These are phyloP conservation scores for Tolypocladium pustulatum DNA, from an alignment of 2,329 filamentous ascomycete genomes.

Conservation along the genomic window DNA sequence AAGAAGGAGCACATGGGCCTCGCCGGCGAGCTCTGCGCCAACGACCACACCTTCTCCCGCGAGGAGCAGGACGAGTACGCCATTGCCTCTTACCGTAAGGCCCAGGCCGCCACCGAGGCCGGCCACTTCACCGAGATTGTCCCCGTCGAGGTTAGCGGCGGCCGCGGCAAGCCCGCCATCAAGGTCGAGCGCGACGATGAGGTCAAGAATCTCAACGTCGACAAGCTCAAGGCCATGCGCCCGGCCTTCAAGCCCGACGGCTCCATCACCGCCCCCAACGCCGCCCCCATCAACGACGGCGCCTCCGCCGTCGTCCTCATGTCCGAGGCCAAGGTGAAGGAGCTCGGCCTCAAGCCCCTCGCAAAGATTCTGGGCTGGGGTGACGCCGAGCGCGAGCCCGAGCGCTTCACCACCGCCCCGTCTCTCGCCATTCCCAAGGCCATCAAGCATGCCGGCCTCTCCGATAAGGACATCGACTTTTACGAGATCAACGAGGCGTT, in stretches of 20 bases:
- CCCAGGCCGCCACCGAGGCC: slow-evolving; percentile 71
- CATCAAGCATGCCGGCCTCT: slow-evolving; percentile 82
- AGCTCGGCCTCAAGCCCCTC: slow-evolving; percentile 81
- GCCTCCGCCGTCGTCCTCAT: slow-evolving; percentile 87
- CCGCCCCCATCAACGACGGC: slow-evolving; percentile 91
- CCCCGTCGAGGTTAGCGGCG: slow-evolving; percentile 77
- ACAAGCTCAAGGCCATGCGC: slow-evolving; percentile 77
- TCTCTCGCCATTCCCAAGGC: slow-evolving; percentile 95
- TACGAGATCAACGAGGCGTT: slow-evolving; percentile 99
- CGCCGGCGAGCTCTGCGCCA: slow-evolving; percentile 81
- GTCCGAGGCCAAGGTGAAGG: slow-evolving; percentile 87
- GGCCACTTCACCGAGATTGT: slow-evolving; percentile 85
- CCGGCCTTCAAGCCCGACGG: slow-evolving; percentile 74
- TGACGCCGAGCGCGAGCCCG: slow-evolving; percentile 82
- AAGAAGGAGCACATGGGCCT: slow-evolving; percentile 97
- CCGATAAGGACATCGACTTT: slow-evolving; percentile 68
- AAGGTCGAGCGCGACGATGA: slow-evolving; percentile 83
- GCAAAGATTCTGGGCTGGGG: slow-evolving; percentile 97
- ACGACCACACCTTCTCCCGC: slow-evolving; percentile 70
- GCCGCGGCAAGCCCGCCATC: slow-evolving; percentile 79
- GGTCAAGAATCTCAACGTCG: slow-evolving; percentile 83
- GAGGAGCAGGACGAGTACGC: slow-evolving; percentile 92
- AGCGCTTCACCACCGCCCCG: slow-evolving; percentile 92
- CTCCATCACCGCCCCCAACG: slow-evolving; percentile 92
- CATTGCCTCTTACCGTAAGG: slow-evolving; percentile 89